These are phyloP conservation scores for Venturia oleaginea DNA, from an alignment of 2,329 filamentous ascomycete genomes.

Conservation along the genomic window DNA sequence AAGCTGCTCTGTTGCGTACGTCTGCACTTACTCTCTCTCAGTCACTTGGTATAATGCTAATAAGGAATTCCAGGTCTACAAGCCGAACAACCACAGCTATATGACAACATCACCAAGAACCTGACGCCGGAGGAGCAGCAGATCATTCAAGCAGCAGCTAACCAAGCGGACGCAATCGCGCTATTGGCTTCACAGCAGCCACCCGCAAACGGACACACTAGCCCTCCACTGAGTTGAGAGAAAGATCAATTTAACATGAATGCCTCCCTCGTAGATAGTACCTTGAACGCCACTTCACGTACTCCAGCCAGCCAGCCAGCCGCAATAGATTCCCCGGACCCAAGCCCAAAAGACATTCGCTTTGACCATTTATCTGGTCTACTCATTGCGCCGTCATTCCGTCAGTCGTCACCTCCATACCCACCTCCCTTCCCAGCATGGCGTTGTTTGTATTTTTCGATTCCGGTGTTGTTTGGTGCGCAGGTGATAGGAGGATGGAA, in stretches of 20 bases:
- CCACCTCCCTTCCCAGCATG: not conserved
- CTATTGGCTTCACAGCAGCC: slow-evolving; percentile 21
- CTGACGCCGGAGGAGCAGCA: slow-evolving; percentile 72
- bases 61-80: slow-evolving; percentile 58
- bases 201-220: not conserved
- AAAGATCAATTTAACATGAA: not conserved
- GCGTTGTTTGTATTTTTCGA: not conserved
- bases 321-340: not conserved
- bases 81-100: slow-evolving; percentile 83
- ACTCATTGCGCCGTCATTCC: not conserved
- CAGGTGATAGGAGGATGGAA: not conserved
- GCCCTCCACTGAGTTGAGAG: not conserved
- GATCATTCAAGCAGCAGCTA: slow-evolving; percentile 68
- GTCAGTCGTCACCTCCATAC: not conserved
- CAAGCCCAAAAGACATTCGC: slow-evolving; percentile 2
- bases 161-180: slow-evolving; percentile 54
- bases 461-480: not conserved
- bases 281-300: not conserved
- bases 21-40: slow-evolving; percentile 19
- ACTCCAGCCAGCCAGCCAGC: not conserved
- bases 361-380: not conserved
- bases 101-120: slow-evolving; percentile 68
- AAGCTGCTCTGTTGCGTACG: slow-evolving; percentile 72
- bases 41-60: not conserved
- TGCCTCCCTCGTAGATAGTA: slow-evolving; percentile 1